Evolutionary conservation across 805 yeast species (phyloP).

Genomic region (Ogataea minuta): DNA sequence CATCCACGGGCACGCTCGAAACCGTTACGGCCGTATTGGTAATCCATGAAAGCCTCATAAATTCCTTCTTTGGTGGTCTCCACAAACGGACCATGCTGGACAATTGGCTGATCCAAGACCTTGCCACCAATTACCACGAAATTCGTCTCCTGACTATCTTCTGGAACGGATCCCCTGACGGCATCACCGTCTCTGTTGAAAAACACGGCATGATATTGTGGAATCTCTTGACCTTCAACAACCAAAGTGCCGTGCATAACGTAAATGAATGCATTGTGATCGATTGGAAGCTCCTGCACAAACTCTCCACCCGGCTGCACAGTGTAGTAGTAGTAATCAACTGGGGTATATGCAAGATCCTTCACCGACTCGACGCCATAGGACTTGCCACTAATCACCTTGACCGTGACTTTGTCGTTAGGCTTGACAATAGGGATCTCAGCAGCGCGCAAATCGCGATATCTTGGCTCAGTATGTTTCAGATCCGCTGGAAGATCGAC

Average conservation of each 20-base stretch:
- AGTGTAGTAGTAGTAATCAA: constrained; percentile 65
- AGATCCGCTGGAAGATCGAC: constrained; percentile 70
- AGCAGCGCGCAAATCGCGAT: constrained; percentile 66
- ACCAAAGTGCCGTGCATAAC: constrained; percentile 58
- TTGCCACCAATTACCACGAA: constrained; percentile 78
- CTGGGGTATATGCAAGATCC: constrained; percentile 80
- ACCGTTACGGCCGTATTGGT: constrained; percentile 65
- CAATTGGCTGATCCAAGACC: constrained; percentile 67
- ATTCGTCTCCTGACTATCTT: constrained; percentile 46
- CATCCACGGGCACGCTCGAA: constrained; percentile 66
- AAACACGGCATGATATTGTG: constrained; percentile 53
- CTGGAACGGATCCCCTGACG: constrained; percentile 53
- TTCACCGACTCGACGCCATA: constrained; percentile 72
- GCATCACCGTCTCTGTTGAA: constrained; percentile 69
- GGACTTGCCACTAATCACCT: constrained; percentile 74
- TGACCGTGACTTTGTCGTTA: constrained; percentile 60
- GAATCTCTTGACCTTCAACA: constrained; percentile 42
- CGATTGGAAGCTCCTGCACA: constrained; percentile 54
- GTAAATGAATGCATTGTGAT: constrained; percentile 70
- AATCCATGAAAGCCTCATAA: constrained; percentile 67
- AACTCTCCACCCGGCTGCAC: constrained; percentile 66
- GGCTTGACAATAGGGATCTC: constrained; percentile 73
- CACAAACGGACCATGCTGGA: constrained; percentile 92
- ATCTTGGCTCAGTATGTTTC: constrained; percentile 67
- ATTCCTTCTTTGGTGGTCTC: constrained; percentile 67